phyloP scores from a whole-genome alignment of 192 early-diverging fungal genomes.

The Gonapodya sp. region DNA sequence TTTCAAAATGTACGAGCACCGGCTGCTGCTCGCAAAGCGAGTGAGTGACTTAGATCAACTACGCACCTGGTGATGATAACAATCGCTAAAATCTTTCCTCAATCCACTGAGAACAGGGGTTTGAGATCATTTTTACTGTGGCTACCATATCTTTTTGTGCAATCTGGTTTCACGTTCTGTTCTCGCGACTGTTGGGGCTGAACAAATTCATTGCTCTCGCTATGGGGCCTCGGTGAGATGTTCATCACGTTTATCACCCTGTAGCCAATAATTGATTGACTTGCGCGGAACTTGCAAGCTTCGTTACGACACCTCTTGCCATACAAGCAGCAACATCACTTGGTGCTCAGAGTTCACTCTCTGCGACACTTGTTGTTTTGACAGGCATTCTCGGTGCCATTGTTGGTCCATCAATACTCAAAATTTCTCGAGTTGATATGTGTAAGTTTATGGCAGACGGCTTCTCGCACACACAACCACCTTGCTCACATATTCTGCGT shows the following conservation, averaged over 20 bases:
- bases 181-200: not conserved
- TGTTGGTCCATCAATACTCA: not conserved
- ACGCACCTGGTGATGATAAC: not conserved
- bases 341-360: not conserved
- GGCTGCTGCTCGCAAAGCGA: not conserved
- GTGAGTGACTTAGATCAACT: not conserved
- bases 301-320: slow-evolving; percentile 1
- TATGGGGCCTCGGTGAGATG: not conserved
- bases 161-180: not conserved
- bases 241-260: not conserved
- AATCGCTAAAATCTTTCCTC: not conserved
- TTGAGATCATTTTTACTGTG: not conserved
- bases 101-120: not conserved
- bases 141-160: not conserved
- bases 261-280: not conserved
- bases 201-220: not conserved
- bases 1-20: slow-evolving; percentile 10
- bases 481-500: too few relatives aligned
- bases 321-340: not conserved
- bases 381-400: not conserved
- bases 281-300: not conserved
- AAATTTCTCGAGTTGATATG: not conserved
- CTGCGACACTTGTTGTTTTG: not conserved
- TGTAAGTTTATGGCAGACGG: not conserved
- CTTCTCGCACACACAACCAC: not conserved